A percentile compares a stretch with the other conserved stretches of the same genome.
Conservation (phyloP, 345 rosid genomes). For the Crucihimalaya himalaica region DNA sequence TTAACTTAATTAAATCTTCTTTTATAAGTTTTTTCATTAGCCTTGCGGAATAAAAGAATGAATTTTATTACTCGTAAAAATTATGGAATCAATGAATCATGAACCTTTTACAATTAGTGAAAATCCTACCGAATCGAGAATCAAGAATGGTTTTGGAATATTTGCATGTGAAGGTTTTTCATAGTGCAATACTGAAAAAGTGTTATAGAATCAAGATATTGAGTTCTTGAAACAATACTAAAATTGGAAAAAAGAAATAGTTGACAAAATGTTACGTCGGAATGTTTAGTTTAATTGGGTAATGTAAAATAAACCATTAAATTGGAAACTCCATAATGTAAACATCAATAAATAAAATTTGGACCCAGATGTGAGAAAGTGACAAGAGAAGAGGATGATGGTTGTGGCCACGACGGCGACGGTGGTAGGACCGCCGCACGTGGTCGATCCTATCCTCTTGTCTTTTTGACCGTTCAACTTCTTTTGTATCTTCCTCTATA, state of each 20-base stretch:
- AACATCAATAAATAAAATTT: conserved; percentile 18
- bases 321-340: not conserved
- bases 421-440: conserved; percentile 44
- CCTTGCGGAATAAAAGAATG: not conserved
- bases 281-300: conserved; percentile 16
- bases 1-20: not conserved
- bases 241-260: not conserved
- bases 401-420: conserved; percentile 32
- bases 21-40: not conserved
- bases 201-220: conserved; percentile 3
- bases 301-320: not conserved
- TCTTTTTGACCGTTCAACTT: conserved; percentile 35
- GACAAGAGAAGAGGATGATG: conserved; percentile 18
- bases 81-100: not conserved
- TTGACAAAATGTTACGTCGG: not conserved
- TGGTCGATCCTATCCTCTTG: conserved; percentile 35
- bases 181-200: no score
- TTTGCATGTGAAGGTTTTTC: not conserved
- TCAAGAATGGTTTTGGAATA: not conserved
- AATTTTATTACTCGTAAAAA: not conserved
- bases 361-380: conserved; percentile 23
- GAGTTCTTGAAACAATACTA: not conserved
- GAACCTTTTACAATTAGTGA: not conserved
- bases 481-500: conserved; percentile 22
- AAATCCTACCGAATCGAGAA: not conserved